Percentiles rank a stretch among this genome's conserved stretches.
Conservation (phyloP, 106 monocot genomes). For the Dactylorhiza incarnata region DNA sequence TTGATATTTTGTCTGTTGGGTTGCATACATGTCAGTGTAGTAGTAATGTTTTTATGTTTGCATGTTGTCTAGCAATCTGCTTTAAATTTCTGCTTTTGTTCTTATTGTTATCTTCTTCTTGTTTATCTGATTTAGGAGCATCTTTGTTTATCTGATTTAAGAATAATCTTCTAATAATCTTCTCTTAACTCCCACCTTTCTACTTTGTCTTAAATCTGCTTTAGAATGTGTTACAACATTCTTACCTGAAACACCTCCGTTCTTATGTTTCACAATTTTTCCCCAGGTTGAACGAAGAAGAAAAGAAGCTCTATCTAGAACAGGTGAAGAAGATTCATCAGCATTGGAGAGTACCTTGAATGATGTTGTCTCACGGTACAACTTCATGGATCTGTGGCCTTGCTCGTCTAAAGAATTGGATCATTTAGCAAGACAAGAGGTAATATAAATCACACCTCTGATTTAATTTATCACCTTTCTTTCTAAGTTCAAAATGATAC, state of each 20-base stretch:
- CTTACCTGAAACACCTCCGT: neutral
- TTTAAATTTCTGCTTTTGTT: neutral
- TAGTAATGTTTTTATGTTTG: neutral
- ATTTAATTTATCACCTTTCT: neutral
- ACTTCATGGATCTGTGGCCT: conserved; percentile 94
- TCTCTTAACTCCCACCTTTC: neutral
- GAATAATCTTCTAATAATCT: neutral
- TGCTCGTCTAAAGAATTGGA: conserved; percentile 90
- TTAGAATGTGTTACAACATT: neutral
- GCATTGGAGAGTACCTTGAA: conserved; percentile 54
- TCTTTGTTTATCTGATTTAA: neutral
- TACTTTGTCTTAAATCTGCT: neutral
- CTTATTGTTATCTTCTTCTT: neutral
- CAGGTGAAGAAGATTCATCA: conserved; percentile 50
- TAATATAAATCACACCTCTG: conserved; percentile 5
- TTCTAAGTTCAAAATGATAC: neutral
- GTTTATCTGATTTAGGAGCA: neutral
- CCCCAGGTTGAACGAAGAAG: conserved; percentile 80
- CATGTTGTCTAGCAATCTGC: neutral
- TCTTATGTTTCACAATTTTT: neutral
- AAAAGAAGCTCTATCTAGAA: conserved; percentile 69
- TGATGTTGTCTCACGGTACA: conserved; percentile 80
- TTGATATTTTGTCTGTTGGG: neutral
- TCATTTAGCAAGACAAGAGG: conserved; percentile 85
- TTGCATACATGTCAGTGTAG: neutral